phyloP scores from a whole-genome alignment of 1,284 basidiomycete genomes.

The Trichosporon asahii region DNA sequence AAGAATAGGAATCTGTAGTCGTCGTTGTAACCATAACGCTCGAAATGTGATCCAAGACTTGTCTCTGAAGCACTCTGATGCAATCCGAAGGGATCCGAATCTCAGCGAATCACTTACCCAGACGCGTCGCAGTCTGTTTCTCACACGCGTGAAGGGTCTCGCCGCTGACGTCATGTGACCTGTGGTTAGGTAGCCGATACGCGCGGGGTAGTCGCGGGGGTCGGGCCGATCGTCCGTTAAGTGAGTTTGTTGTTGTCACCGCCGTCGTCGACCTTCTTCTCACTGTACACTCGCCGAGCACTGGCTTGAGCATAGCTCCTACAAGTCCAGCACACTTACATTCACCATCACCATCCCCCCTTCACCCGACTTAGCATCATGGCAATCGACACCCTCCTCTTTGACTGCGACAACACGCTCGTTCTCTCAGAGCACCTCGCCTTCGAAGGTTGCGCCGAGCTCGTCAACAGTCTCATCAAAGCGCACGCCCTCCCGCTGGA shows the following conservation, averaged over 20 bases:
- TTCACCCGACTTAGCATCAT: neutral
- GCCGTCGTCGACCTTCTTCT: neutral
- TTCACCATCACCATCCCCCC: neutral
- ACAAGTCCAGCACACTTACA: neutral
- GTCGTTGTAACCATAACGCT: conserved; percentile 6
- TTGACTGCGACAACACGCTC: conserved; percentile 40
- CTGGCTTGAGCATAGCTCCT: too few relatives aligned
- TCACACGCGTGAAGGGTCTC: neutral
- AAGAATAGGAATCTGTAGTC: neutral
- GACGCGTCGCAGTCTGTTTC: neutral
- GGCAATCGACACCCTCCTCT: conserved; percentile 26
- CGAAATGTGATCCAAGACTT: conserved; percentile 3
- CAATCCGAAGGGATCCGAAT: too few relatives aligned
- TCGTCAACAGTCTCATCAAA: conserved; percentile 26
- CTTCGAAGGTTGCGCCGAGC: conserved; percentile 30
- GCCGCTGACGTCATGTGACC: neutral
- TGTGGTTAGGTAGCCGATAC: neutral
- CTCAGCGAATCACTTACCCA: too few relatives aligned
- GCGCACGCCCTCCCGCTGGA: conserved; percentile 9
- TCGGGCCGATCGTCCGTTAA: neutral
- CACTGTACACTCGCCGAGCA: too few relatives aligned
- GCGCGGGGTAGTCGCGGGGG: neutral
- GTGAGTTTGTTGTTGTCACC: neutral
- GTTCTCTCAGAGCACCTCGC: conserved; percentile 33
- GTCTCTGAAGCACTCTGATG: neutral